Percentiles rank a stretch among this genome's conserved stretches.
Conservation (phyloP, 768 basidiomycete genomes). For the Pholiota microspora region DNA sequence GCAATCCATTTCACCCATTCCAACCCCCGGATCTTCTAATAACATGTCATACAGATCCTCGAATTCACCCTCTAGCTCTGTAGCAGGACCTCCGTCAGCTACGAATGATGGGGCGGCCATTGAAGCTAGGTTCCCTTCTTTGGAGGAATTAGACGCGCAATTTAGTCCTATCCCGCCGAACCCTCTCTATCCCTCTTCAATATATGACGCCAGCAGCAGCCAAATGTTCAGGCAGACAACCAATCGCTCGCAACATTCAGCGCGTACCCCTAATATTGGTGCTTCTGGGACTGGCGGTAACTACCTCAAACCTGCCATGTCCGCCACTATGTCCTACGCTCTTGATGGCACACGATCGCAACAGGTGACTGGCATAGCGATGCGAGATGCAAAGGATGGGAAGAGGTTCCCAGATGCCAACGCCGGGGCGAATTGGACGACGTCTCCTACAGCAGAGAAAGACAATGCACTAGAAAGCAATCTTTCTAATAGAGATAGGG, state of each 20-base stretch:
- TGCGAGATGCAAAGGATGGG: constrained; percentile 38
- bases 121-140: constrained; percentile 81
- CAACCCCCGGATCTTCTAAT: constrained; percentile 24
- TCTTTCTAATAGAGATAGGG: background rate
- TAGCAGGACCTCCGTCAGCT: constrained; percentile 26
- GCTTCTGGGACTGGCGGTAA: constrained; percentile 16
- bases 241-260: background rate
- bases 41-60: constrained; percentile 31
- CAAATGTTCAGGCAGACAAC: constrained; percentile 2
- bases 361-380: constrained; percentile 52
- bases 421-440: background rate
- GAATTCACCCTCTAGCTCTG: constrained; percentile 26
- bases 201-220: constrained; percentile 16
- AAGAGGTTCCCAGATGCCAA: constrained; percentile 3
- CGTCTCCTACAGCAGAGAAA: background rate
- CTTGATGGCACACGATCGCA: constrained; percentile 50
- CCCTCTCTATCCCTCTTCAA: constrained; percentile 23
- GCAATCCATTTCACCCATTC: constrained; percentile 29
- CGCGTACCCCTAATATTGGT: constrained; percentile 1
- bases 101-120: constrained; percentile 41
- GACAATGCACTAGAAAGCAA: background rate
- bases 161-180: constrained; percentile 21
- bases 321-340: constrained; percentile 20
- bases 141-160: constrained; percentile 75
- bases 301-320: constrained; percentile 21